phyloP scores from a whole-genome alignment of 1,139 yeast species.

The Yueomyces sp. region DNA sequence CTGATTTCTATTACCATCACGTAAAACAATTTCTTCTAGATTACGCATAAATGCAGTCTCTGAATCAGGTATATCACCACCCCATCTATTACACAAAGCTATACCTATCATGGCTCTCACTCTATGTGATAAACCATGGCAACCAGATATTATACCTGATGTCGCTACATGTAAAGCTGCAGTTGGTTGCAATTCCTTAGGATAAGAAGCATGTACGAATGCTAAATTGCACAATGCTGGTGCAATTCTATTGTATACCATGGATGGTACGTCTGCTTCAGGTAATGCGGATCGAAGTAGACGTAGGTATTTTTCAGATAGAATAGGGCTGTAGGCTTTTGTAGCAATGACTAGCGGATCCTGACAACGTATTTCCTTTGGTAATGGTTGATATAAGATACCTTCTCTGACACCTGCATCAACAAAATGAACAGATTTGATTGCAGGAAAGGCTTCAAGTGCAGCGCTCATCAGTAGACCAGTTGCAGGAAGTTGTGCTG shows the following conservation, averaged over 20 bases:
- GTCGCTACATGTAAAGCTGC: conserved; percentile 57
- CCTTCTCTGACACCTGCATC: conserved; percentile 71
- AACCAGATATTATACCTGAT: conserved; percentile 55
- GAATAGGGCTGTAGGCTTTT: conserved; percentile 49
- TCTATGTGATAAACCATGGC: conserved; percentile 57
- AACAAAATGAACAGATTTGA: conserved; percentile 47
- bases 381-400: conserved; percentile 44
- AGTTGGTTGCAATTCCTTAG: conserved; percentile 58
- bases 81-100: conserved; percentile 64
- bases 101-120: conserved; percentile 54
- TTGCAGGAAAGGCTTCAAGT: conserved; percentile 41
- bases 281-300: conserved; percentile 44
- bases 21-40: conserved; percentile 32
- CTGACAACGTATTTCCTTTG: conserved; percentile 39
- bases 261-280: conserved; percentile 36
- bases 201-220: conserved; percentile 58
- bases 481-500: conserved; percentile 51
- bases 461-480: conserved; percentile 48
- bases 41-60: conserved; percentile 33
- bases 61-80: conserved; percentile 51
- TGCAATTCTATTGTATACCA: conserved; percentile 42
- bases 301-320: conserved; percentile 39
- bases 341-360: conserved; percentile 57
- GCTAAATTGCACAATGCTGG: conserved; percentile 60
- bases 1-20: conserved; percentile 34